Evolutionary conservation across 495 filamentous ascomycete genomes (phyloP), one percentile per base, ranked within the genome.

Genomic region (Schizothecium vesticola): DNA sequence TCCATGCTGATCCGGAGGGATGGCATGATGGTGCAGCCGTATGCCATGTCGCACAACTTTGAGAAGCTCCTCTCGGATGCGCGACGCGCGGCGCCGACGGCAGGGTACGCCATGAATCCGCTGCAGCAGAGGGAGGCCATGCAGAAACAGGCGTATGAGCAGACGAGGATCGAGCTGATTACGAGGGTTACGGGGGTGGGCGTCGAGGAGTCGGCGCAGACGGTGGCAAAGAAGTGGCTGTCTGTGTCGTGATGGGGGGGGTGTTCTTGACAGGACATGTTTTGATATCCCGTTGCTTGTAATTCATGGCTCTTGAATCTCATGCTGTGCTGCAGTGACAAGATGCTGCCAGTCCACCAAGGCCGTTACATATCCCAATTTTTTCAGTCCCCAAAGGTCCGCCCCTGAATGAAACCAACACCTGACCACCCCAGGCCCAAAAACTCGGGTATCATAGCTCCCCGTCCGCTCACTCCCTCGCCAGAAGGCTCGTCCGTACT

Each of bases 1-100:
- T 83, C 80, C 0, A 85, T 86, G 84, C 77, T 84, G 68, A 85
- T 86, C 75, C 79, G 79, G 16, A 75, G 79, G 22, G 84, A 86
- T 63, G 75, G 74, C 6, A 67, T 82, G 1, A 73, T 83, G 75
- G 74, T 74, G 1, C 60, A 71, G 29, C 75, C 73, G 2, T 76
- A 76, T 26, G 74, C 74, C n/a, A 71, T 72, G 26, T 75, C 72
- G 7, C 68, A 74, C 25, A 70, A 78, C 65, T 79, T 80, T 56
- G 74, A 75, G 59, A 76, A 77, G 70, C 43, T 78, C 23, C 63
- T 76, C 25, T 72, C 73, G 56, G 43, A 51, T 51, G 68, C 69
- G 25, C 65, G 65, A 24, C 24, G 64, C 4, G 65, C 70, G 10
- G 59, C 72, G 0, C 67, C 72, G 19, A 68, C 67, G 13, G 62